A percentile compares a stretch with the other conserved stretches of the same genome.
phyloP scores from a whole-genome alignment of 169 alveolate genomes.

The Plasmodium berghei region DNA sequence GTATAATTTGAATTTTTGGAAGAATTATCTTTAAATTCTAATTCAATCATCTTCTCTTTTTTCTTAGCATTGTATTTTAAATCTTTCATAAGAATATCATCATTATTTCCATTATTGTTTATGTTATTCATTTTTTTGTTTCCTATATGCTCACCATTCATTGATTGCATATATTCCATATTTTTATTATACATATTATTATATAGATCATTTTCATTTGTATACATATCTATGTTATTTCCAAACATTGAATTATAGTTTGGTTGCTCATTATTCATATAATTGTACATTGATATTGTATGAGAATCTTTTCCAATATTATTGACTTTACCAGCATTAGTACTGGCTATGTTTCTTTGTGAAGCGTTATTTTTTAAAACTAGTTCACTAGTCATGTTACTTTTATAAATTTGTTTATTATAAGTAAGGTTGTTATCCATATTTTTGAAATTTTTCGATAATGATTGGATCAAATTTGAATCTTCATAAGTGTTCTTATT shows the following conservation, averaged over 20 bases:
- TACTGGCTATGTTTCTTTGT: neutral
- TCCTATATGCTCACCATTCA: neutral
- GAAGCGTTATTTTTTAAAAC: slow-evolving; percentile 3
- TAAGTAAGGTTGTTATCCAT: slow-evolving; percentile 6
- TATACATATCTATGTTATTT: slow-evolving; percentile 30
- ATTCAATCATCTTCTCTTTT: slow-evolving; percentile 40
- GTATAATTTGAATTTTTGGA: slow-evolving; percentile 15
- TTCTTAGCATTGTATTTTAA: slow-evolving; percentile 23
- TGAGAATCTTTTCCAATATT: slow-evolving; percentile 49
- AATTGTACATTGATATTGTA: slow-evolving; percentile 10
- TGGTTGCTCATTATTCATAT: slow-evolving; percentile 13
- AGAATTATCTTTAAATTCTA: slow-evolving; percentile 37
- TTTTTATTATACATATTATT: neutral
- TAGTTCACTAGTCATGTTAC: slow-evolving; percentile 18
- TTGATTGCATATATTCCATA: neutral
- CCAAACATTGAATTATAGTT: slow-evolving; percentile 28
- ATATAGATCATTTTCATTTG: slow-evolving; percentile 26
- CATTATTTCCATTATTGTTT: slow-evolving; percentile 10
- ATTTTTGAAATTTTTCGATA: slow-evolving; percentile 32
- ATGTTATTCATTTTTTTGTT: neutral
- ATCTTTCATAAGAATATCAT: slow-evolving; percentile 40
- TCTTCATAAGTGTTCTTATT: slow-evolving; percentile 5
- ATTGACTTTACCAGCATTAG: neutral
- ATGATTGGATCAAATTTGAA: slow-evolving; percentile 10
- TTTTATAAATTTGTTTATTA: slow-evolving; percentile 7